Conservation (phyloP, 805 yeast species). For the Blastobotrys americana region DNA sequence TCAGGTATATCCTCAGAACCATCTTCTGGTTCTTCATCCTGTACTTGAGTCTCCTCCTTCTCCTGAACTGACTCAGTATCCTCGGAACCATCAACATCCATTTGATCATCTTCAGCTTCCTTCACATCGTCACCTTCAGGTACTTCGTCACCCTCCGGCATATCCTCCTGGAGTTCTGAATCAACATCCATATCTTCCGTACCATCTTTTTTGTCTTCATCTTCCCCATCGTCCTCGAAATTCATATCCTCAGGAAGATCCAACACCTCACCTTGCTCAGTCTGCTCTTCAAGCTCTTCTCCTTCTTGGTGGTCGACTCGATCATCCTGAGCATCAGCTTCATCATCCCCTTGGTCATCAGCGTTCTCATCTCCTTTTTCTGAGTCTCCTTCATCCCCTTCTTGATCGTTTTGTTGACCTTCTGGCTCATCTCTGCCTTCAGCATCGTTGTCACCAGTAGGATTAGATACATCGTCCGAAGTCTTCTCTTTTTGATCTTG, state of each 20-base stretch:
- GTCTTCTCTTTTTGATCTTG: constrained; percentile 65
- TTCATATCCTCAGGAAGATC: constrained; percentile 91
- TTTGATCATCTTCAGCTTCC: constrained; percentile 19
- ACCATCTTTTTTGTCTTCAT: constrained; percentile 38
- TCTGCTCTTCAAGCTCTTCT: constrained; percentile 62
- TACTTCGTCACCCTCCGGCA: constrained; percentile 29
- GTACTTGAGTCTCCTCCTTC: constrained; percentile 30
- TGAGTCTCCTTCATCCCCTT: constrained; percentile 31
- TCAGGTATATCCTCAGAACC: too few species aligned
- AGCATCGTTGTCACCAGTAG: constrained; percentile 35
- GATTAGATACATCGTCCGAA: constrained; percentile 48
- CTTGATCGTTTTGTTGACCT: constrained; percentile 21
- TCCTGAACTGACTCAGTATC: constrained; percentile 24
- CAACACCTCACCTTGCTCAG: constrained; percentile 77
- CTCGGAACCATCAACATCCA: constrained; percentile 23
- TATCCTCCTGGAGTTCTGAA: constrained; percentile 28
- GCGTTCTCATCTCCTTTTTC: constrained; percentile 32
- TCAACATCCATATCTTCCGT: constrained; percentile 29
- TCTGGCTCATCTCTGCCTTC: constrained; percentile 32
- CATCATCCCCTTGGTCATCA: constrained; percentile 39
- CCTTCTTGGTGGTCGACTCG: constrained; percentile 67
- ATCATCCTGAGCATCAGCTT: constrained; percentile 48
- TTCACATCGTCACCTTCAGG: constrained; percentile 23
- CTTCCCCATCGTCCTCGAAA: constrained; percentile 56
- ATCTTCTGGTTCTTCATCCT: constrained; percentile 25